Evolutionary conservation across 805 yeast genomes (phyloP).

Genomic region (Starmerella sp.): DNA sequence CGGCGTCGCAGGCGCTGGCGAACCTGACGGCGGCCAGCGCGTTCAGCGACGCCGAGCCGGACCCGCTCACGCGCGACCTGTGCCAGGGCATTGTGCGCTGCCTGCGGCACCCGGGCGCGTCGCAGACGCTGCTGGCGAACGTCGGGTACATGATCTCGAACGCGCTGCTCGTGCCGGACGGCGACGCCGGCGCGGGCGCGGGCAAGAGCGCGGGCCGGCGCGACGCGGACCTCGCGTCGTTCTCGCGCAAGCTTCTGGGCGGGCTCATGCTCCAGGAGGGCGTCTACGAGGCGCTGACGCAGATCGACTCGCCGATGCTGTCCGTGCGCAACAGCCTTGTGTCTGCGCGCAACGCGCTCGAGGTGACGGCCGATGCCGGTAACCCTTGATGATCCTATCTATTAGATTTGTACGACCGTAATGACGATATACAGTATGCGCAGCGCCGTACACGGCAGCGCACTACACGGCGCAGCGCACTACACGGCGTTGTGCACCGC

Average conservation of each 20-base stretch:
- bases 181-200: not conserved
- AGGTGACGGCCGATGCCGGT: not conserved
- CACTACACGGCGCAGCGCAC: too few species aligned
- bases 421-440: too few species aligned
- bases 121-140: not conserved
- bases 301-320: not conserved
- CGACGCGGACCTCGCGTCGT: not conserved
- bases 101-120: not conserved
- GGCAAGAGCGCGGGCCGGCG: not conserved
- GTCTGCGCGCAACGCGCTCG: not conserved
- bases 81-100: not conserved
- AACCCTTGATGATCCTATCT: not conserved
- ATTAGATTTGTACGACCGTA: too few species aligned
- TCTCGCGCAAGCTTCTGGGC: not conserved
- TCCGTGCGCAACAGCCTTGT: not conserved
- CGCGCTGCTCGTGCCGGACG: not conserved
- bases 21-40: not conserved
- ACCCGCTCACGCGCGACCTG: not conserved
- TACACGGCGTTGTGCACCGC: too few species aligned
- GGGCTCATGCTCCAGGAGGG: not conserved
- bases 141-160: not conserved
- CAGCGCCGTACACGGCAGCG: too few species aligned
- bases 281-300: not conserved
- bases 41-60: not conserved
- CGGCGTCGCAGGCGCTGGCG: not conserved